Base-by-base conservation (phyloP, 306 rosid genomes). In the Datisca glomerata region DNA sequence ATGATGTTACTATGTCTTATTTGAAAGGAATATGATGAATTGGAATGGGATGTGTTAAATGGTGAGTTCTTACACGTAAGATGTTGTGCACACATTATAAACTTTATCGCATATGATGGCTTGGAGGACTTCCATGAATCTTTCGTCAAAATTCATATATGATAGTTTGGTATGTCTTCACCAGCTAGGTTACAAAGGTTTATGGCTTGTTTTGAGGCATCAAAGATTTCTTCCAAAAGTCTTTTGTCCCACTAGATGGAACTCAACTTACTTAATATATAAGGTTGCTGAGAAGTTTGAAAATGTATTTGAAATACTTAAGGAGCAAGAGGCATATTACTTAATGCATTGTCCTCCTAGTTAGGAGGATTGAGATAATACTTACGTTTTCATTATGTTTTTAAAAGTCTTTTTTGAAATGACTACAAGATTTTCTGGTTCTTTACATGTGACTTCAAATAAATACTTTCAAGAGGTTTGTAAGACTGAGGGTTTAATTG, bases 401-500 rank as follows among this genome's bases (percentile, higher is more conserved):
- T 43, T 22, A 12, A 7, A 0, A 11, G 31, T 23, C 13, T 0
- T 21, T 22, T 2, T 0, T 23, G 32, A n/a, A 1, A 6, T 23
- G n/a, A 9, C 3, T 43, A 2, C 3, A n/a, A 23, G 8, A 0
- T 6, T 22, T 2, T 13, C 12, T 21, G 48, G 32, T 21, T 19
- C 46, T 12, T 41, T 20, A 1, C 14, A 12, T 7, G 18, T 13
- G 6, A 7, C 32, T n/a, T 24, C 48, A 23, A 43, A 43, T n/a
- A n/a, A 21, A 43, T 43, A 43, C 14, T 43, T 43, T 23, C 48
- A 6, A n/a, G 23, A 43, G 32, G 31, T 43, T 43, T n/a, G n/a
- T n/a, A n/a, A n/a, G n/a, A n/a, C n/a, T n/a, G n/a, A n/a, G n/a
- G n/a, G n/a, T n/a, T n/a, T n/a, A n/a, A n/a, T n/a, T n/a, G n/a